Conservation (phyloP, 164 flowering plant genomes). For the Malania oleifera region DNA sequence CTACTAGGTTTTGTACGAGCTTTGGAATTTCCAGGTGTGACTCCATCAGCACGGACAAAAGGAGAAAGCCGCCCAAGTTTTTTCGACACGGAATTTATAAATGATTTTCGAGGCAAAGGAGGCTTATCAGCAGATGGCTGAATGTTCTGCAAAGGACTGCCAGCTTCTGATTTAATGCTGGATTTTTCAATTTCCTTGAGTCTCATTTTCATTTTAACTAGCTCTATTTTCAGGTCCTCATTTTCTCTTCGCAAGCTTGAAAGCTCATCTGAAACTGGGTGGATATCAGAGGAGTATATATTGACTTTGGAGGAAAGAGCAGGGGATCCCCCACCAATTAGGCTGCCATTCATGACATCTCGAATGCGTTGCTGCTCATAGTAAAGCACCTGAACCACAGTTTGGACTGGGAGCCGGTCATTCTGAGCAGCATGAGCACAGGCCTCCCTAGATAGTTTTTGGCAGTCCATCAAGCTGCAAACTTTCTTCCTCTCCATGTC, state of each 20-base stretch:
- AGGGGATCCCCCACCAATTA: slow-evolving; percentile 28
- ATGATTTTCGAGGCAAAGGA: slow-evolving; percentile 68
- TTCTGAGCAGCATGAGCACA: slow-evolving; percentile 98
- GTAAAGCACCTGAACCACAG: slow-evolving; percentile 93
- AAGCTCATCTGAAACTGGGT: slow-evolving; percentile 43
- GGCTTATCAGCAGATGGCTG: slow-evolving; percentile 47
- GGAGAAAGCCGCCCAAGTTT: slow-evolving; percentile 66
- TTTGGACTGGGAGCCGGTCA: slow-evolving; percentile 88
- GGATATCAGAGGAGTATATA: slow-evolving; percentile 25
- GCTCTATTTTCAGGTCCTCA: slow-evolving; percentile 70
- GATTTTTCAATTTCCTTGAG: slow-evolving; percentile 55
- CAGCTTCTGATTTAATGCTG: slow-evolving; percentile 12
- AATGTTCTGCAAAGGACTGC: slow-evolving; percentile 22
- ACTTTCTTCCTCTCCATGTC: slow-evolving; percentile 88
- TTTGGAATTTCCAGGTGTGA: slow-evolving; percentile 29
- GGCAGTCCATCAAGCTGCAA: slow-evolving; percentile 94
- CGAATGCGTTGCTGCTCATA: slow-evolving; percentile 91
- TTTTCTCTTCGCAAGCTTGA: slow-evolving; percentile 56
- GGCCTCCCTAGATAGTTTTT: slow-evolving; percentile 85
- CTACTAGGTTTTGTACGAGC: slow-evolving; percentile 44
- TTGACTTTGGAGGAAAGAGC: slow-evolving; percentile 24
- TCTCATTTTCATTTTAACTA: slow-evolving; percentile 59
- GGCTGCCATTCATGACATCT: slow-evolving; percentile 44
- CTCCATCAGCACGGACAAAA: slow-evolving; percentile 50
- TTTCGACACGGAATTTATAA: slow-evolving; percentile 67